These are phyloP conservation scores for Polyplosphaeria fusca DNA, from an alignment of 495 filamentous ascomycete genomes.

Conservation along the genomic window DNA sequence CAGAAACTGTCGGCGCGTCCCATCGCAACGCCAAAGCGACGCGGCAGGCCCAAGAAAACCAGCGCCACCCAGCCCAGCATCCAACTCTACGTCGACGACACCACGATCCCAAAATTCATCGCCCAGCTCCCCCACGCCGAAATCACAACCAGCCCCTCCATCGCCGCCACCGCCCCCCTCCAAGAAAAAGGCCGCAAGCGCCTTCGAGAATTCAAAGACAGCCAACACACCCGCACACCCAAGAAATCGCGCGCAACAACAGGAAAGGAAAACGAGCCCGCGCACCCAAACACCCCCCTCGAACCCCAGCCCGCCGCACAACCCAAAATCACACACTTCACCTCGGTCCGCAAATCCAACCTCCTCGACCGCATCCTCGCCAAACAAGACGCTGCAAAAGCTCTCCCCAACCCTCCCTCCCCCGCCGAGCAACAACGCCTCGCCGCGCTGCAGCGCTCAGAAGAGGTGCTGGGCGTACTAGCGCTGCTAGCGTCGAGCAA, in stretches of 20 bases:
- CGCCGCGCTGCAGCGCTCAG: conserved; percentile 57
- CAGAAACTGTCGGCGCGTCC: conserved; percentile 15
- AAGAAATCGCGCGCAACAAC: conserved; percentile 36
- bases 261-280: conserved; percentile 44
- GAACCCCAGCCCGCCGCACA: conserved; percentile 24
- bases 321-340: conserved; percentile 32
- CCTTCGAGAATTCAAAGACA: conserved; percentile 49
- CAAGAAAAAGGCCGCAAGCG: conserved; percentile 57
- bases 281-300: conserved; percentile 27
- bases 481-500: conserved; percentile 47
- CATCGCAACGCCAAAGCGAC: conserved; percentile 26
- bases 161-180: conserved; percentile 45
- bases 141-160: conserved; percentile 48
- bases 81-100: conserved; percentile 14
- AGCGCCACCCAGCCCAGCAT: conserved; percentile 14
- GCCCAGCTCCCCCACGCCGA: conserved; percentile 53
- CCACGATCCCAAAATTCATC: conserved; percentile 45
- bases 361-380: conserved; percentile 63
- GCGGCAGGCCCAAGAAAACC: conserved; percentile 26
- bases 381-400: conserved; percentile 52
- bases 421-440: conserved; percentile 52
- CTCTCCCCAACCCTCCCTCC: conserved; percentile 42
- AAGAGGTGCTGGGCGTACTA: conserved; percentile 59
- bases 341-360: conserved; percentile 33
- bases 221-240: conserved; percentile 18